Evolutionary conservation across 1,284 basidiomycete species (phyloP).

Genomic region (Leccinum fuscescens): DNA sequence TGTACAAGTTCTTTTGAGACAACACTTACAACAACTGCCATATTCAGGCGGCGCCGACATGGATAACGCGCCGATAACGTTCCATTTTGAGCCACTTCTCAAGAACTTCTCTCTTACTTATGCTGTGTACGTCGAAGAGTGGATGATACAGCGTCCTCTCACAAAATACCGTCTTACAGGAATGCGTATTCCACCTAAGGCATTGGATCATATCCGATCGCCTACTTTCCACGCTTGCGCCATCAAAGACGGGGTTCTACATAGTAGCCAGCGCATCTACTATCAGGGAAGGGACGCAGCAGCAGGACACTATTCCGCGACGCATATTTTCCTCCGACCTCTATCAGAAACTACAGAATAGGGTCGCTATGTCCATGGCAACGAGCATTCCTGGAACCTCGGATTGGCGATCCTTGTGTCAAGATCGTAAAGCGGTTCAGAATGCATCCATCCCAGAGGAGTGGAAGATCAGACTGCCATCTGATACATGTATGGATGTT

Average conservation of each 20-base stretch:
- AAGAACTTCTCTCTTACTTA: not conserved
- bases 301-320: not conserved
- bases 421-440: slow-evolving; percentile 20
- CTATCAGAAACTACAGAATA: not conserved
- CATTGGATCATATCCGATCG: not conserved
- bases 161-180: not conserved
- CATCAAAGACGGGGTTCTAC: not conserved
- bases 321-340: not conserved
- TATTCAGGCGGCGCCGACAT: not conserved
- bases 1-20: not conserved
- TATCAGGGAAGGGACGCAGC: not conserved
- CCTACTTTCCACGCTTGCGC: not conserved
- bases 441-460: slow-evolving; percentile 25
- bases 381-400: not conserved
- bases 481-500: slow-evolving; percentile 50
- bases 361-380: not conserved
- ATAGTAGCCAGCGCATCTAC: not conserved
- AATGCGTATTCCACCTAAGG: not conserved
- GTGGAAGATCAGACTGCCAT: slow-evolving; percentile 35
- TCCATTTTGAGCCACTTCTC: not conserved
- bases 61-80: not conserved
- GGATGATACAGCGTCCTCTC: not conserved
- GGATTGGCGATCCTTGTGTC: slow-evolving; percentile 24
- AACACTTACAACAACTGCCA: too few relatives aligned
- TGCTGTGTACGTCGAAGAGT: not conserved